A percentile compares a stretch with the other conserved stretches of the same genome.
phyloP scores from a whole-genome alignment of 225 moss, liverwort and hornwort species.

The Climacium dendroides region DNA sequence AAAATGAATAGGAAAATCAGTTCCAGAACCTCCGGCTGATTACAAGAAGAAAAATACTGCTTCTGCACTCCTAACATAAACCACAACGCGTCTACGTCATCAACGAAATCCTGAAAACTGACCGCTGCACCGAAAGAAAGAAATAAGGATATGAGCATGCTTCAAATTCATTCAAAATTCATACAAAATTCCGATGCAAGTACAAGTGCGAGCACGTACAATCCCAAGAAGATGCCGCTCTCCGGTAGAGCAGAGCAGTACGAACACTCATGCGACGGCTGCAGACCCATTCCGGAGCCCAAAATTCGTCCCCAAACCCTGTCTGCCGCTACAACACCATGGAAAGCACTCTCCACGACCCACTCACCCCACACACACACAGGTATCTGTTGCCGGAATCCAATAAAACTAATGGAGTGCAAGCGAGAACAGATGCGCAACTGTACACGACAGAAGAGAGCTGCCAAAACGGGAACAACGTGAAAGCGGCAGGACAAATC shows the following conservation, averaged over 20 bases:
- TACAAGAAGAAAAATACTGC: no score
- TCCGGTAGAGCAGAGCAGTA: conserved; percentile 67
- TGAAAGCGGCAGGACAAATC: not conserved
- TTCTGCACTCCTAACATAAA: no score
- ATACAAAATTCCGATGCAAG: no score
- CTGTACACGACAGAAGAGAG: not conserved
- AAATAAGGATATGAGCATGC: no score
- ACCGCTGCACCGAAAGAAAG: no score
- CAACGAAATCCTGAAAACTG: no score
- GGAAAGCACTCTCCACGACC: not conserved
- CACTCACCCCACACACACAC: not conserved
- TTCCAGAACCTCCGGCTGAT: no score
- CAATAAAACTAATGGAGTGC: not conserved
- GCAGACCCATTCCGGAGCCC: not conserved
- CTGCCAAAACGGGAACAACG: not conserved
- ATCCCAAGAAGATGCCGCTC: conserved; percentile 66
- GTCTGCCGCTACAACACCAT: not conserved
- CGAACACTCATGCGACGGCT: conserved; percentile 57
- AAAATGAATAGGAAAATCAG: no score
- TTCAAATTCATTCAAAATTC: no score
- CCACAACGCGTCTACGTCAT: no score
- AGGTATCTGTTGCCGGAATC: not conserved
- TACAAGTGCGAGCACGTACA: no score
- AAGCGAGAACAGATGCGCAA: no score
- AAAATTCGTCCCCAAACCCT: not conserved